phyloP scores from a whole-genome alignment of 2,329 filamentous ascomycete genomes.

The Alternaria burnsii region DNA sequence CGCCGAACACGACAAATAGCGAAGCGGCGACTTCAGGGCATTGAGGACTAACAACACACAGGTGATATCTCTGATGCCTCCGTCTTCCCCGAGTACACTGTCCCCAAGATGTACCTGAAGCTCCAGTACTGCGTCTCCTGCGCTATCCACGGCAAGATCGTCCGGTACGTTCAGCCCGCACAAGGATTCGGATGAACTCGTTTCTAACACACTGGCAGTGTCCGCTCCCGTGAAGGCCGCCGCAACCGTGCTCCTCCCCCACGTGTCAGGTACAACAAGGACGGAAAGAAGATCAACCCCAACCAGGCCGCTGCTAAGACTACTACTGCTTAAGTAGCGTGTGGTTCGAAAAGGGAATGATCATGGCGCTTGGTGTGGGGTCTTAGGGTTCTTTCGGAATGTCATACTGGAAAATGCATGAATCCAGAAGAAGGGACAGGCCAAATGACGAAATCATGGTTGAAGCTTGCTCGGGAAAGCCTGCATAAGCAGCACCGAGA shows the following conservation, averaged over 20 bases:
- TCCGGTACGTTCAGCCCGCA: constrained; percentile 78
- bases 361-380: constrained; percentile 49
- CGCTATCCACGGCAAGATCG: constrained; percentile 99
- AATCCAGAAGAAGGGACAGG: constrained; percentile 42
- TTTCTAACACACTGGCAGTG: constrained; percentile 65
- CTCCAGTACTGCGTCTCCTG: constrained; percentile 99
- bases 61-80: constrained; percentile 99
- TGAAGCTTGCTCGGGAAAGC: constrained; percentile 39
- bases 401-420: constrained; percentile 49
- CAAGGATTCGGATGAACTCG: constrained; percentile 1
- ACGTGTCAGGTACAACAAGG: constrained; percentile 99
- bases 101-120: constrained; percentile 99
- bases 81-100: constrained; percentile 98
- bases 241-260: constrained; percentile 99
- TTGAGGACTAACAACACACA: constrained; percentile 54
- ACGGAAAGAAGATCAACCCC: constrained; percentile 99
- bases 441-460: constrained; percentile 46
- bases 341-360: constrained; percentile 33
- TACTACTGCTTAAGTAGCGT: constrained; percentile 42
- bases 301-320: constrained; percentile 79
- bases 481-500: constrained; percentile 40
- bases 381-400: constrained; percentile 46
- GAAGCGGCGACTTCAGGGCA: constrained; percentile 14
- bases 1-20: constrained; percentile 5
- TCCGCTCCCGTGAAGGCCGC: constrained; percentile 94